Base-by-base conservation (phyloP, 148 eudicot genomes). In the Rhododendron ovatum region DNA sequence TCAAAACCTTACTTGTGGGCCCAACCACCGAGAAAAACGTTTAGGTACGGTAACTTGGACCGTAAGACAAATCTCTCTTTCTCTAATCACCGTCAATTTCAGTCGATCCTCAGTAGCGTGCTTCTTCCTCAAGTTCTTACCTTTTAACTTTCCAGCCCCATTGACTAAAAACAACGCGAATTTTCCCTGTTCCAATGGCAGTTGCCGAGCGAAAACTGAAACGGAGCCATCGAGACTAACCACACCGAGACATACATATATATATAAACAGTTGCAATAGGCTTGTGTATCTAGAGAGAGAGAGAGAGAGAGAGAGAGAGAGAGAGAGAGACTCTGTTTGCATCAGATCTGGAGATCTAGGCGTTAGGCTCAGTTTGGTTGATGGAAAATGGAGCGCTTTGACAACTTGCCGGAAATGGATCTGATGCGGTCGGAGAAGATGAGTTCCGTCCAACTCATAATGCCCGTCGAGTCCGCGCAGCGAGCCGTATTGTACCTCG, bases 351-450 rank as follows among this genome's bases (percentile, higher is more conserved):
- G 76, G 76, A 71, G 76, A 71, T 71, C 76, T 71, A 71, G 41
- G 76, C 76, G 13, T 1, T 1, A 33, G 41, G 41, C 65, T 15
- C 43, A 1, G 37, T 41, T 80, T 80, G 90, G 91, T 91, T 57
- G 79, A 92, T 84, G 94, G 92, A 91, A 92, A 88, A 96, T 96
- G 98, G 94, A 91, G 90, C 93, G 83, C 90, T 84, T 95, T 57
- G 91, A 92, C 89, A 92, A 87, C 57, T 86, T 95, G 89, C 96
- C 98, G 35, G 78, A 83, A n/a, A 97, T 95, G 98, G 99, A 97
- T 97, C 94, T 97, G 90, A 93, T 97, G 99, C 93, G 98, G 78
- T 97, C 99, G 75, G 99, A 97, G 92, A 93, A 93, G 92, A 97
- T 97, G 99, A 78, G 93, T 7, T 90, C 90, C 78, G 93, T 95